Percentiles rank a stretch among this genome's conserved stretches.
These are phyloP conservation scores for Pichia pseudocactophila DNA, from an alignment of 805 yeast genomes.

Conservation along the genomic window DNA sequence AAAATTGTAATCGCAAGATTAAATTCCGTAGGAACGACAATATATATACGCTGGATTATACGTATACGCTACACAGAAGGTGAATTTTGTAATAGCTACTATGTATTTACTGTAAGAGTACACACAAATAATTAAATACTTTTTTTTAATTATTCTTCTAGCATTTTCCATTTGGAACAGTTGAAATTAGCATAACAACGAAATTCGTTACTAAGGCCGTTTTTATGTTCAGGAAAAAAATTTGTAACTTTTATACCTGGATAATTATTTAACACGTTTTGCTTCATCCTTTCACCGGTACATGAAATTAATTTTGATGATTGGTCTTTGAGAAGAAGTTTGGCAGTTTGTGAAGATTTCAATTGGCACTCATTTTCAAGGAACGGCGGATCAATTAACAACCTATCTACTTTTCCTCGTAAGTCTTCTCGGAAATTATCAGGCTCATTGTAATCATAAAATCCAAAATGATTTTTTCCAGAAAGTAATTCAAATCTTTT, in stretches of 20 bases:
- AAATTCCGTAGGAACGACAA: no score
- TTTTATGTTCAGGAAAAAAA: constrained; percentile 72
- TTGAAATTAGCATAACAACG: constrained; percentile 77
- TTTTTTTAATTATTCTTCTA: constrained; percentile 3
- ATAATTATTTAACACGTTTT: constrained; percentile 50
- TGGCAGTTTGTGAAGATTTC: constrained; percentile 58
- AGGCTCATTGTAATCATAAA: constrained; percentile 72
- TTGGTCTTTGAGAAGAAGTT: constrained; percentile 41
- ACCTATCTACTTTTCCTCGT: constrained; percentile 55
- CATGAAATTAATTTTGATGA: constrained; percentile 54
- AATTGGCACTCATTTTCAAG: constrained; percentile 74
- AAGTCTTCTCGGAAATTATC: constrained; percentile 47
- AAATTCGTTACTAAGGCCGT: constrained; percentile 82
- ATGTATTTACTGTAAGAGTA: no score
- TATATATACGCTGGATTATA: no score
- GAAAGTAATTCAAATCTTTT: constrained; percentile 66
- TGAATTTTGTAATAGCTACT: no score
- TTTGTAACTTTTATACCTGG: constrained; percentile 57
- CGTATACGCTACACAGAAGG: no score
- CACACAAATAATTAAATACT: no score
- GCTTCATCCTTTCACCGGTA: constrained; percentile 84
- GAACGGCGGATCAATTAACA: constrained; percentile 84
- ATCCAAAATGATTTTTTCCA: constrained; percentile 55
- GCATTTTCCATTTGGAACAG: constrained; percentile 56
- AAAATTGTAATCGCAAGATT: no score